Conservation (phyloP, 352 stramenopile genomes). For the Detonula confervacea region DNA sequence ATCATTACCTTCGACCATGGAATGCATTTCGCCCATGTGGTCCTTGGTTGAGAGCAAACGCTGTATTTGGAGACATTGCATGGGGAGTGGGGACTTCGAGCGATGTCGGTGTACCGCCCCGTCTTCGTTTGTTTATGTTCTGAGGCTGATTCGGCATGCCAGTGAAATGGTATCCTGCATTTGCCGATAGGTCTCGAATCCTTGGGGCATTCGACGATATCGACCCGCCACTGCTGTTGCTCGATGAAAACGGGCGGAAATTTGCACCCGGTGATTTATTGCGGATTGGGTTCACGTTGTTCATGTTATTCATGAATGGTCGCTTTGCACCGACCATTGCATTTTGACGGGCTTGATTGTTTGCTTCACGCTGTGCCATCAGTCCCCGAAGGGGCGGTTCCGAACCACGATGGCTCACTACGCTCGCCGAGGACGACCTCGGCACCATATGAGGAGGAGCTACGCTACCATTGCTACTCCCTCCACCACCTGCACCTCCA, state of each 20-base stretch:
- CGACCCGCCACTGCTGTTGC: conserved; percentile 48
- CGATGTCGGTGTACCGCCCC: conserved; percentile 51
- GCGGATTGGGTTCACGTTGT: conserved; percentile 41
- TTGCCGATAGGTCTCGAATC: conserved; percentile 57
- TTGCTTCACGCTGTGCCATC: conserved; percentile 53
- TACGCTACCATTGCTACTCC: conserved; percentile 7
- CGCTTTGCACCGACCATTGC: conserved; percentile 48
- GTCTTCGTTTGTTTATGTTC: conserved; percentile 56
- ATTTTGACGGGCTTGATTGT: conserved; percentile 46
- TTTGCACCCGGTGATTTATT: conserved; percentile 36
- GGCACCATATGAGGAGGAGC: conserved; percentile 34
- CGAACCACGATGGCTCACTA: conserved; percentile 11
- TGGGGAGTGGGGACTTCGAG: conserved; percentile 22
- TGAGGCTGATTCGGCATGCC: conserved; percentile 55
- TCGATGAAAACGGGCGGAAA: conserved; percentile 53
- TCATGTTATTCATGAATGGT: conserved; percentile 56
- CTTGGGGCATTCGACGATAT: conserved; percentile 35
- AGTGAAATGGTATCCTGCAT: conserved; percentile 57
- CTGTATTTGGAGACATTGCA: conserved; percentile 56
- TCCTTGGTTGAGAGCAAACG: conserved; percentile 59
- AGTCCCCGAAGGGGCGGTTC: conserved; percentile 50
- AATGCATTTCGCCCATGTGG: conserved; percentile 32
- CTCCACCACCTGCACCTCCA: conserved; percentile 14
- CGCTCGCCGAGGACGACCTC: conserved; percentile 31
- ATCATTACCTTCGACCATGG: conserved; percentile 1